phyloP scores from a whole-genome alignment of 164 flowering plant genomes.

The Brasenia schreberi region DNA sequence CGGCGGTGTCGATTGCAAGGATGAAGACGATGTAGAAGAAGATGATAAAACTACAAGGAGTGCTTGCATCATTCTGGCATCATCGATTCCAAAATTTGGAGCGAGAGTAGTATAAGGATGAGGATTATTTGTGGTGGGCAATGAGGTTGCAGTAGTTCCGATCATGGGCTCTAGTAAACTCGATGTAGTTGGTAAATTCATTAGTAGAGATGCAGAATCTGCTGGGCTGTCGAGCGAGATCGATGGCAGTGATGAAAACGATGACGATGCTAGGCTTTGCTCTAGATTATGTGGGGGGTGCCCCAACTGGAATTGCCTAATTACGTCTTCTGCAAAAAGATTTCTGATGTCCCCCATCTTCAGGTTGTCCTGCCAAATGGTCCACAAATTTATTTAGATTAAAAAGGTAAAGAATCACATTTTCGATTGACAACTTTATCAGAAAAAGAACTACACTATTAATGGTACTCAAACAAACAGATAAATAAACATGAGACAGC shows the following conservation, averaged over 20 bases:
- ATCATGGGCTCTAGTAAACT: slow-evolving; percentile 11
- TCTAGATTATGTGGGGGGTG: slow-evolving; percentile 12
- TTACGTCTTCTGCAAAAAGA: slow-evolving; percentile 26
- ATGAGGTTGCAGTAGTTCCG: slow-evolving; percentile 3
- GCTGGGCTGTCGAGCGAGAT: slow-evolving; percentile 50
- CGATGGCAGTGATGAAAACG: slow-evolving; percentile 51
- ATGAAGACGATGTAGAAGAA: slow-evolving; percentile 18
- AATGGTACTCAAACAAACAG: not conserved
- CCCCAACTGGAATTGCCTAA: slow-evolving; percentile 5
- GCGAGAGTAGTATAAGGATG: slow-evolving; percentile 8
- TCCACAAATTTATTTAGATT: not conserved
- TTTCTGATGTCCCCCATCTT: slow-evolving; percentile 26
- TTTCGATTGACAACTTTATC: not conserved
- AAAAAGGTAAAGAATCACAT: not conserved
- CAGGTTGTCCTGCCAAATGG: slow-evolving; percentile 24
- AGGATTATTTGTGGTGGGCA: slow-evolving; percentile 11
- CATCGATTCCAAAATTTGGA: slow-evolving; percentile 20
- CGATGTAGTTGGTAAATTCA: slow-evolving; percentile 4
- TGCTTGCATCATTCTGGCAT: slow-evolving; percentile 47
- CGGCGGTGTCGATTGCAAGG: not conserved
- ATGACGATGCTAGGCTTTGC: slow-evolving; percentile 33
- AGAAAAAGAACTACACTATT: not conserved
- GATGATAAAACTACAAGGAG: slow-evolving; percentile 53
- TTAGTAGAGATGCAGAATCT: slow-evolving; percentile 26
- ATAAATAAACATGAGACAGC: not conserved